These are phyloP conservation scores for Tardiomyces depauwii DNA, from an alignment of 1,139 yeast species.

Conservation along the genomic window DNA sequence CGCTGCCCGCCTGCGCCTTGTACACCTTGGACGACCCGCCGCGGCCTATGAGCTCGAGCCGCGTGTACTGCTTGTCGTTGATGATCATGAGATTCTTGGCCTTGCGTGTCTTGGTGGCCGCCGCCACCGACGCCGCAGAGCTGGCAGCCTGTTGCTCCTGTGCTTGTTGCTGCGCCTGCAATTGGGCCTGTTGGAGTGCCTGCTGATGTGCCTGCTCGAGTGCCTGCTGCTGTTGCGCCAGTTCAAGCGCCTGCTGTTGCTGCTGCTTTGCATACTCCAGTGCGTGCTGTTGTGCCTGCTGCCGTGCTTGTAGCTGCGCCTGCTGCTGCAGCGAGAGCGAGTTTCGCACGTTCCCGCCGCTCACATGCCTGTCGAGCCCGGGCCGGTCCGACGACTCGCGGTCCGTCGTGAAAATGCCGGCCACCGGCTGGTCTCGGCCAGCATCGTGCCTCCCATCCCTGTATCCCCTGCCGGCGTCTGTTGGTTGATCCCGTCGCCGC, in stretches of 20 bases:
- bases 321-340: not conserved
- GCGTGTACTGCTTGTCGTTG: slow-evolving; percentile 58
- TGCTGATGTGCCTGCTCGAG: no score
- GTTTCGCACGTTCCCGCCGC: not conserved
- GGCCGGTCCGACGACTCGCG: not conserved
- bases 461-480: not conserved
- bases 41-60: slow-evolving; percentile 69
- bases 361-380: not conserved
- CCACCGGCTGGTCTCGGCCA: not conserved
- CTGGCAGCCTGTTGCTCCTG: not conserved
- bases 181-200: no score
- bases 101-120: not conserved
- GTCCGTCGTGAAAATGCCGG: not conserved
- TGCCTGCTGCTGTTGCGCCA: no score
- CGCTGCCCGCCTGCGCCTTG: slow-evolving; percentile 51
- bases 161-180: no score
- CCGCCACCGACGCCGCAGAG: not conserved
- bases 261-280: no score
- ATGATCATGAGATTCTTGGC: slow-evolving; percentile 22
- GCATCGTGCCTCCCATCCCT: not conserved
- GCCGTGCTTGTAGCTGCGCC: not conserved
- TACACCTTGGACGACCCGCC: slow-evolving; percentile 95
- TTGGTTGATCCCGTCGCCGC: not conserved
- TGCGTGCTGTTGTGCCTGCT: not conserved
- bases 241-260: no score